A percentile compares a stretch with the other conserved stretches of the same genome.
Evolutionary conservation across 805 yeast genomes (phyloP).

Genomic region (Candida xyloterini): DNA sequence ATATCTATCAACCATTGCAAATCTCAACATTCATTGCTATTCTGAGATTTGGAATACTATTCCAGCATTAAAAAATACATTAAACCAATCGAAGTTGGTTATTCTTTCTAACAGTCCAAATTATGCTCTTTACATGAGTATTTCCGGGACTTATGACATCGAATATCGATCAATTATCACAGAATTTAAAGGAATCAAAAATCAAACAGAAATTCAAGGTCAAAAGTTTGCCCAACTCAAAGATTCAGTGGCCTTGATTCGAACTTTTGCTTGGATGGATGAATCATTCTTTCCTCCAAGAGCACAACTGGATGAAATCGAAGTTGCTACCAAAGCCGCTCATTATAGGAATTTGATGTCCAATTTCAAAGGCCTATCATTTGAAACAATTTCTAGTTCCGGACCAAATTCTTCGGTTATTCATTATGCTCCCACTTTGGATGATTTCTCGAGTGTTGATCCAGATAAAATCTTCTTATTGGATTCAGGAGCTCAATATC

Average conservation of each 20-base stretch:
- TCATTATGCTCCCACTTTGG: constrained; percentile 69
- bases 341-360: constrained; percentile 40
- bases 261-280: constrained; percentile 83
- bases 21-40: constrained; percentile 48
- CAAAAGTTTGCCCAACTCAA: constrained; percentile 73
- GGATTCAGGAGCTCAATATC: constrained; percentile 89
- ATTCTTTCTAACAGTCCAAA: constrained; percentile 26
- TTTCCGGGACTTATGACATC: constrained; percentile 26
- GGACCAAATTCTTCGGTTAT: constrained; percentile 76
- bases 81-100: constrained; percentile 9
- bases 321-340: constrained; percentile 53
- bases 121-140: constrained; percentile 27
- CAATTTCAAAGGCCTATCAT: constrained; percentile 65
- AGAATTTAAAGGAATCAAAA: constrained; percentile 72
- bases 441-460: constrained; percentile 57
- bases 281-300: constrained; percentile 35
- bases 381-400: constrained; percentile 72
- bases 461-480: constrained; percentile 67
- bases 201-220: constrained; percentile 65
- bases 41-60: constrained; percentile 57
- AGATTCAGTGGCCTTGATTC: constrained; percentile 75
- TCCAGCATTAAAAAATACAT: constrained; percentile 19
- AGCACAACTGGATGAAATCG: constrained; percentile 50
- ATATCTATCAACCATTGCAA: constrained; percentile 25
- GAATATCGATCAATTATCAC: constrained; percentile 39